Evolutionary conservation across 257 asterid species (phyloP), one percentile per base, ranked within the genome.

Genomic region (Lycium barbarum): DNA sequence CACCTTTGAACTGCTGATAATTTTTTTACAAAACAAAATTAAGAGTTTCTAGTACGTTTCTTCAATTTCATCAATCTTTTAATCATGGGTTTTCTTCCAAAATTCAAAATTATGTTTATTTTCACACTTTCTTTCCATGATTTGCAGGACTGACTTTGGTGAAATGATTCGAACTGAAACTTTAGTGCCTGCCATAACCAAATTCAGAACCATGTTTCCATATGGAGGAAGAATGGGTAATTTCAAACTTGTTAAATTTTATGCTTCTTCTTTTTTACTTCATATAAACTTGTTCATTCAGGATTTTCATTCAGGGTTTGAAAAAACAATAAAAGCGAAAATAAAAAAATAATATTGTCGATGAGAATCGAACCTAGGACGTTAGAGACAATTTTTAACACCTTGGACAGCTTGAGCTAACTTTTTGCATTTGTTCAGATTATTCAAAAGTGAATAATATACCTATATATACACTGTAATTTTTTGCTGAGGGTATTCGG

Each of bases 211-310:
- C 14, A 38, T 43, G 10, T 59, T 72, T 76, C 63, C 83, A 79
- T 55, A 86, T 3, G 81, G 83, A 55, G 84, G 90, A 51, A 84
- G 84, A 89, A 84, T 86, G 83, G 90, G 90, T 89, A 89, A 79
- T 20, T 74, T 33, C 58, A 70, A 45, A 58, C 18, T 65, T 12
- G 36, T 0, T 74, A 3, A 11, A 9, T 20, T 36, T 62, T 20
- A 62, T 20, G 67, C 13, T 61, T 61, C 3, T 12, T 54, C 6
- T 3, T 54, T 51, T 54, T 54, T 54, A 40, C 6, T 40, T 40
- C 6, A 40, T 40, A 40, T 40, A 40, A 40, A 26, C 33, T 26
- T 0, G 33, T 1, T 26, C 1, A 26, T 26, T 26, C 33, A 26
- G 33, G 33, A 26, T 26, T 26, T 26, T 26, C 33, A 26, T 26